Base-by-base conservation (phyloP, 306 rosid species). In the Prunus persica region DNA sequence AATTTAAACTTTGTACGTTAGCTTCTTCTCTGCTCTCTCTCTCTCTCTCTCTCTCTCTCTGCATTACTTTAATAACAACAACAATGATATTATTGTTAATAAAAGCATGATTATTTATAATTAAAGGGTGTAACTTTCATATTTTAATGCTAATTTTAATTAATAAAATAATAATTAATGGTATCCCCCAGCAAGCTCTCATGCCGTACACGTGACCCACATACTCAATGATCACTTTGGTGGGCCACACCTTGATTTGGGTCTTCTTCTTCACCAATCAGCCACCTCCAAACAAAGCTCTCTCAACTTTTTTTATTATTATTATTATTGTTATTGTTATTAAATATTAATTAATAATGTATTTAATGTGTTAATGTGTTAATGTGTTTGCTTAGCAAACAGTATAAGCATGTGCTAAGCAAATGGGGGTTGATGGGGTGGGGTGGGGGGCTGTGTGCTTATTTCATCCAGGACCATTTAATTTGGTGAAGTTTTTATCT, bases 151-250 rank as follows among this genome's bases (percentile, higher is more conserved):
- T 13, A 3, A 71, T 15, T 14, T 25, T 69, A 22, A 25, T 69
- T 9, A 30, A 19, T 19, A 56, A 55, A 69, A 66, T 65, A 54
- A 13, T 27, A 58, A 30, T 84, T 75, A 69, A 82, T 83, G 77
- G 75, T 41, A 78, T 73, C 76, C 76, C 43, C 74, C 75, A 38
- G 50, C 75, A 30, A 82, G 34, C 80, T 65, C 76, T 79, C 80
- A 47, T 49, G 79, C 83, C 85, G 83, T 86, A 83, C 92, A 85
- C 88, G 87, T 86, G 93, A 82, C 86, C 92, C 90, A 87, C 84
- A 83, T 6, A 74, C 79, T 78, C 63, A 82, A 84, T 84, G 81
- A 84, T 83, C 81, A 75, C 78, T 66, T 13, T 84, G 76, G 88
- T 82, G 82, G 87, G 79, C 25, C 88, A 49, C 74, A 56, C 68